These are phyloP conservation scores for Sisymbrium altissimum DNA, from an alignment of 345 rosid species.

Conservation along the genomic window DNA sequence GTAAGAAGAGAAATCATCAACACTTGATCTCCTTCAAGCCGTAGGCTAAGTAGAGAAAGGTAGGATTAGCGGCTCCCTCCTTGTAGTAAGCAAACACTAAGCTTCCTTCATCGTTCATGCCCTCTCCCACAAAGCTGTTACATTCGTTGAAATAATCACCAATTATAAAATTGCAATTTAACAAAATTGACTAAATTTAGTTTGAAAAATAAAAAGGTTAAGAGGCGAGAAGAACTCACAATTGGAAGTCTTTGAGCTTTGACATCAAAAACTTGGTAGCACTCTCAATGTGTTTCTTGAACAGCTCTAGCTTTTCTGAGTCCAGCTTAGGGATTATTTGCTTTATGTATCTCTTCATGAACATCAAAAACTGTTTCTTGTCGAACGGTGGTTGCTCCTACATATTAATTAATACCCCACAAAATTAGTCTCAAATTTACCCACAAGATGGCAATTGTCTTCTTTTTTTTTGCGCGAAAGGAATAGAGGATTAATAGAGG, in stretches of 20 bases:
- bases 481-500: background rate
- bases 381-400: conserved; percentile 92
- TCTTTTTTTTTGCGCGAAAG: background rate
- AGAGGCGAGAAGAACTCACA: conserved; percentile 36
- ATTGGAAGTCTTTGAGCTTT: conserved; percentile 75
- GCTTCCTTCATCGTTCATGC: conserved; percentile 71
- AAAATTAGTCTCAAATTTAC: background rate
- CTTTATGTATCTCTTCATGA: conserved; percentile 75
- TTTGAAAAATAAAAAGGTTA: background rate
- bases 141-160: background rate
- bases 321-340: conserved; percentile 50
- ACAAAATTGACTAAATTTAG: background rate
- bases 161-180: background rate
- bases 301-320: conserved; percentile 49
- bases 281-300: conserved; percentile 79
- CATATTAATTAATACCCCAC: no score
- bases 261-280: conserved; percentile 72
- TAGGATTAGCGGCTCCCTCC: conserved; percentile 78
- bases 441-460: background rate
- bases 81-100: conserved; percentile 75
- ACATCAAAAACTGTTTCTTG: conserved; percentile 66
- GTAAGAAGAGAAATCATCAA: conserved; percentile 12
- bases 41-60: conserved; percentile 67
- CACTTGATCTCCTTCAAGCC: conserved; percentile 90
- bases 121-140: conserved; percentile 87